Conservation (phyloP, 2,329 filamentous ascomycete species). For the Chrysosporium keratinophilum region DNA sequence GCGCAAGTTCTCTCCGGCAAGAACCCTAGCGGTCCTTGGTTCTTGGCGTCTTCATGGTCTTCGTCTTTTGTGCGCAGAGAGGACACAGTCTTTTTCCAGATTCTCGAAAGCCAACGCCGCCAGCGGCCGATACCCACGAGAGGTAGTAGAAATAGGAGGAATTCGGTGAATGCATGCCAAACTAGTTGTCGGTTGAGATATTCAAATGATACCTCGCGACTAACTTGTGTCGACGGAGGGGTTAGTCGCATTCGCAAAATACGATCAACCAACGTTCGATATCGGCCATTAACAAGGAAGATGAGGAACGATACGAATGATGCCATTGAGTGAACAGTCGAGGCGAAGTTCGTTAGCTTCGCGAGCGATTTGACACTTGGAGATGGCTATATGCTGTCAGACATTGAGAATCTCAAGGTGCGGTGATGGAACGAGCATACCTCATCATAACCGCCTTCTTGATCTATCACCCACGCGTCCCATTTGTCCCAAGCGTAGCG, state of each 20-base stretch:
- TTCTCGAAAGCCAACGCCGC: slow-evolving; percentile 76
- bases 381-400: slow-evolving; percentile 30
- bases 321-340: slow-evolving; percentile 67
- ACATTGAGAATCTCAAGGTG: neutral
- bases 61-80: slow-evolving; percentile 46
- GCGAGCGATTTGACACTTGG: slow-evolving; percentile 49
- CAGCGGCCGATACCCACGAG: slow-evolving; percentile 90
- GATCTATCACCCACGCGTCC: slow-evolving; percentile 73
- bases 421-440: slow-evolving; percentile 17
- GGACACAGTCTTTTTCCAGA: slow-evolving; percentile 71
- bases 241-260: slow-evolving; percentile 73
- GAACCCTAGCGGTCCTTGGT: slow-evolving; percentile 67
- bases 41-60: slow-evolving; percentile 41
- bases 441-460: slow-evolving; percentile 64
- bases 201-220: slow-evolving; percentile 89
- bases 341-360: slow-evolving; percentile 56
- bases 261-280: slow-evolving; percentile 81
- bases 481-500: slow-evolving; percentile 85
- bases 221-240: slow-evolving; percentile 73
- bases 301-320: slow-evolving; percentile 78
- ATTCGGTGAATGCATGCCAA: slow-evolving; percentile 99
- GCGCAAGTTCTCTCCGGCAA: slow-evolving; percentile 89
- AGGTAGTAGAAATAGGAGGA: slow-evolving; percentile 91
- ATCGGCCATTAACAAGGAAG: slow-evolving; percentile 82
- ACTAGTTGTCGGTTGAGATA: slow-evolving; percentile 95